Evolutionary conservation across 2,329 filamentous ascomycete species (phyloP).

Genomic region (Penicillium aurantiogriseum): DNA sequence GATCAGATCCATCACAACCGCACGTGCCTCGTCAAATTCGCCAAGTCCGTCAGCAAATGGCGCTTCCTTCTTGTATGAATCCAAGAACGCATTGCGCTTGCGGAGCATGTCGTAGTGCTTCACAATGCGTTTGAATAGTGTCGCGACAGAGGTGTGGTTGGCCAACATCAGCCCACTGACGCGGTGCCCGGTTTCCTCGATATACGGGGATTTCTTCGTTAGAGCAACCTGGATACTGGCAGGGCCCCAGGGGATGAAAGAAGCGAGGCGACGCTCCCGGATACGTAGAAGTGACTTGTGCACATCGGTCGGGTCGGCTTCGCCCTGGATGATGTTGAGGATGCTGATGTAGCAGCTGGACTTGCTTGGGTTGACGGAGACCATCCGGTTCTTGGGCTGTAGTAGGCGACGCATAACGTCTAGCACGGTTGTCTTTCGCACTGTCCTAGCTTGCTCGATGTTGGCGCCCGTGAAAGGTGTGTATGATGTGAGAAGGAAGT

Average conservation of each 20-base stretch:
- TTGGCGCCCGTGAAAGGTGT: slow-evolving; percentile 96
- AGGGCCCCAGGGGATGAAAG: slow-evolving; percentile 97
- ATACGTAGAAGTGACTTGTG: slow-evolving; percentile 98
- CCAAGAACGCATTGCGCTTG: slow-evolving; percentile 95
- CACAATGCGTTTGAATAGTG: slow-evolving; percentile 91
- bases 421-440: slow-evolving; percentile 94
- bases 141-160: slow-evolving; percentile 96
- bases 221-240: slow-evolving; percentile 96
- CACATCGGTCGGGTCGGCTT: slow-evolving; percentile 94
- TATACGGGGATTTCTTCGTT: slow-evolving; percentile 94
- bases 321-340: slow-evolving; percentile 97
- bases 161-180: slow-evolving; percentile 97
- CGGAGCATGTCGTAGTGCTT: slow-evolving; percentile 90
- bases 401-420: slow-evolving; percentile 95
- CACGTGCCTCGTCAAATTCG: slow-evolving; percentile 92
- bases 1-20: slow-evolving; percentile 88
- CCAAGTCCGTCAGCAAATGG: slow-evolving; percentile 87
- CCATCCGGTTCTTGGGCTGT: slow-evolving; percentile 99
- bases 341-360: slow-evolving; percentile 99
- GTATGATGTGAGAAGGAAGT: slow-evolving; percentile 98
- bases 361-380: slow-evolving; percentile 90
- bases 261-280: slow-evolving; percentile 86
- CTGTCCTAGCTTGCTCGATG: slow-evolving; percentile 94
- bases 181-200: slow-evolving; percentile 79
- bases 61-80: slow-evolving; percentile 92